These are phyloP conservation scores for Carex parvula DNA, from an alignment of 176 grass and related monocot species.

Conservation along the genomic window DNA sequence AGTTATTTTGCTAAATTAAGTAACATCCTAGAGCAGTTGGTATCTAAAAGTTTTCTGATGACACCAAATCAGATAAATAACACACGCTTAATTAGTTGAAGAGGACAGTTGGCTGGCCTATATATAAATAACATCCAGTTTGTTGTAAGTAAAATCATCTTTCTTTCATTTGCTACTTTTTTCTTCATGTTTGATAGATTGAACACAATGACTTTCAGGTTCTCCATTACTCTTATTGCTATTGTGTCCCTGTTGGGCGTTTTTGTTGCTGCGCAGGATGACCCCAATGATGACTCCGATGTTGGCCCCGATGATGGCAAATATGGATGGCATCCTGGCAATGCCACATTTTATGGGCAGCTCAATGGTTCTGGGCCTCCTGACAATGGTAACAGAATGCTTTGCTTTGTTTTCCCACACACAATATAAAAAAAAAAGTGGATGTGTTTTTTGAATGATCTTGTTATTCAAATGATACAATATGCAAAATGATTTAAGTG, in stretches of 20 bases:
- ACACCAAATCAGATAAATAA: background rate
- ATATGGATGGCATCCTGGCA: background rate
- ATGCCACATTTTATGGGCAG: slow-evolving; percentile 44
- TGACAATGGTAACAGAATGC: slow-evolving; percentile 46
- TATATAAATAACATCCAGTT: slow-evolving; percentile 4
- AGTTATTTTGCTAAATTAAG: slow-evolving; percentile 25
- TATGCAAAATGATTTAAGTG: background rate
- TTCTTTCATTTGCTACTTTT: background rate
- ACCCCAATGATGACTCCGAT: no score
- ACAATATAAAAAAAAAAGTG: background rate
- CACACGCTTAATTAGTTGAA: background rate
- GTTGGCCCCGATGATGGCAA: no score
- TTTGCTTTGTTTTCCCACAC: background rate
- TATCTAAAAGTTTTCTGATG: background rate
- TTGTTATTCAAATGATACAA: background rate
- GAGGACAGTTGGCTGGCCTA: background rate
- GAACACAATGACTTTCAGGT: background rate
- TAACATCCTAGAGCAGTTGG: background rate
- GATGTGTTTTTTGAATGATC: background rate
- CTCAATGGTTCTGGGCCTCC: slow-evolving; percentile 62
- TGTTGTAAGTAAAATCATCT: background rate
- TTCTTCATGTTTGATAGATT: background rate
- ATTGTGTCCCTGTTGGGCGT: slow-evolving; percentile 5
- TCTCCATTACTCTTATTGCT: background rate
- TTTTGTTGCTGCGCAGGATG: background rate